These are phyloP conservation scores for Myriosclerotinia curreyana DNA, from an alignment of 2,329 filamentous ascomycete genomes.

Conservation along the genomic window DNA sequence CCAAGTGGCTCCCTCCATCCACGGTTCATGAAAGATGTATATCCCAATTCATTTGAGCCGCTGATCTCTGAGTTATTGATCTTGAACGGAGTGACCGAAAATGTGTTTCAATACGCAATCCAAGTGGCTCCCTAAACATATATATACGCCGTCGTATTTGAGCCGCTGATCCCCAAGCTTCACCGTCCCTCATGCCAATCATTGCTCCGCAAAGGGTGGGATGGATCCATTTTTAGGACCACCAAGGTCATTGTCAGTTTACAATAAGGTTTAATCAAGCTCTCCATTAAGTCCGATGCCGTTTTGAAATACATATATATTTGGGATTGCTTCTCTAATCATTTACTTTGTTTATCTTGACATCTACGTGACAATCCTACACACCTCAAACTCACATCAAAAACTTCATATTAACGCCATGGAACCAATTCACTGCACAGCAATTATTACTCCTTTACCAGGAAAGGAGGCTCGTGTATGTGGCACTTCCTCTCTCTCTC, in stretches of 20 bases:
- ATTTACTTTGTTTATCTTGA: background rate
- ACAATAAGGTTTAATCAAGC: too few species aligned
- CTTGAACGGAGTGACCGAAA: background rate
- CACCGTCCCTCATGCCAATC: background rate
- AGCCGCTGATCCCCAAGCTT: background rate
- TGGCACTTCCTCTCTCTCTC: background rate
- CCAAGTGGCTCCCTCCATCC: too few species aligned
- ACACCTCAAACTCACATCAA: background rate
- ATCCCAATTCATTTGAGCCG: too few species aligned
- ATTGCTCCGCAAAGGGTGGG: background rate
- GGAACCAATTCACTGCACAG: slow-evolving; percentile 10
- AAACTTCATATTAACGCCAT: background rate
- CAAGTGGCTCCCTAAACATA: too few species aligned
- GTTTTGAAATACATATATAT: background rate
- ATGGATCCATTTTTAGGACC: background rate
- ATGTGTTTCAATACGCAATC: too few species aligned
- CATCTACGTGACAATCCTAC: background rate
- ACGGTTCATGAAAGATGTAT: too few species aligned
- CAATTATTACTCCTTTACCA: slow-evolving; percentile 26
- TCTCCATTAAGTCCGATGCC: background rate
- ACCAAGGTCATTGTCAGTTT: background rate
- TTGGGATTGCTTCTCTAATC: background rate
- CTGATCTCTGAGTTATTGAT: too few species aligned
- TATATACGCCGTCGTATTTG: too few species aligned
- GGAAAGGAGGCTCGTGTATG: slow-evolving; percentile 31